These are phyloP conservation scores for Coemansia sp. DNA, from an alignment of 192 early-diverging fungal species.

Conservation along the genomic window DNA sequence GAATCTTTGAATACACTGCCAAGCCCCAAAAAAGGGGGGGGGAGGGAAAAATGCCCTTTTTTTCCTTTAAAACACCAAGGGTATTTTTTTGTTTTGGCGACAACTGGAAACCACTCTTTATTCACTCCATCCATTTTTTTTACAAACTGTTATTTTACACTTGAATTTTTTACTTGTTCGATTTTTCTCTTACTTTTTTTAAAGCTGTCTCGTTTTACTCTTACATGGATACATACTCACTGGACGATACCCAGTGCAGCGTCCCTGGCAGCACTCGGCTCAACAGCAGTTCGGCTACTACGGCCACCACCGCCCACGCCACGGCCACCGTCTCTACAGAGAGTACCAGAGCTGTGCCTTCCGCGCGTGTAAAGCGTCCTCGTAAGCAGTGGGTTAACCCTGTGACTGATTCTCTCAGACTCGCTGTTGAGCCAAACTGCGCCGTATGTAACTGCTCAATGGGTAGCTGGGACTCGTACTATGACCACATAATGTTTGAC, in stretches of 20 bases:
- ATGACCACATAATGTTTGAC: slow-evolving; percentile 47
- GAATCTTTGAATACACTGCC: background rate
- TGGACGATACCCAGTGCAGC: background rate
- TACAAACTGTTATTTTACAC: background rate
- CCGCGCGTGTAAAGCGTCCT: background rate
- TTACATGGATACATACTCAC: background rate
- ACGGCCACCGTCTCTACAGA: background rate
- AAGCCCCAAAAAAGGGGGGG: background rate
- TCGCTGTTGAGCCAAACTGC: slow-evolving; percentile 30
- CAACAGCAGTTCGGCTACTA: background rate
- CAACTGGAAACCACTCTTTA: background rate
- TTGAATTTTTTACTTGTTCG: background rate
- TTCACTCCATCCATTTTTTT: background rate
- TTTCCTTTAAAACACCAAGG: background rate
- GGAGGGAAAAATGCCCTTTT: background rate
- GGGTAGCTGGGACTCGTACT: slow-evolving; percentile 44
- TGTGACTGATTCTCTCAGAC: slow-evolving; percentile 6
- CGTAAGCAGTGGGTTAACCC: slow-evolving; percentile 16
- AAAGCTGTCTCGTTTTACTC: background rate
- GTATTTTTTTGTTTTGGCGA: no score
- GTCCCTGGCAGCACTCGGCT: background rate
- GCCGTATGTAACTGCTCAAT: slow-evolving; percentile 26
- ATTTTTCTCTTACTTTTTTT: background rate
- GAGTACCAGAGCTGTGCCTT: background rate
- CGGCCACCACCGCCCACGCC: background rate